phyloP scores from a whole-genome alignment of 169 alveolate genomes.

The Theileria annulata region DNA sequence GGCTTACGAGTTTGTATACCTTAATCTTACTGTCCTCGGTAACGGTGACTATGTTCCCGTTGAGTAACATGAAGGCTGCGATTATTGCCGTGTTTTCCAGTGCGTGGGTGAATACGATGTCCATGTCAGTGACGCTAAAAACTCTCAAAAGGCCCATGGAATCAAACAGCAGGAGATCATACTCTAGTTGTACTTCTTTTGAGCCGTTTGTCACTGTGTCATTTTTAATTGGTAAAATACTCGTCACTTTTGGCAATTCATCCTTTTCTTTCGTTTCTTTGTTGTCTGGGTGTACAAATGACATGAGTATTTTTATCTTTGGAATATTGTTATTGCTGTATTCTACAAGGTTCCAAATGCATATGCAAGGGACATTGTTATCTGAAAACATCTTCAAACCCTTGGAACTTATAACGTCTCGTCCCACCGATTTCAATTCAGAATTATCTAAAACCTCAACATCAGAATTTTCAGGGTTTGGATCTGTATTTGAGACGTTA shows the following conservation, averaged over 20 bases:
- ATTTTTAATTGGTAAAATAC: constrained; percentile 30
- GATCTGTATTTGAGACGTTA: not conserved
- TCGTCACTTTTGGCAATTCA: constrained; percentile 30
- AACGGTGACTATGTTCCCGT: constrained; percentile 38
- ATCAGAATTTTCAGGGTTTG: not conserved
- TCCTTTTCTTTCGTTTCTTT: constrained; percentile 24
- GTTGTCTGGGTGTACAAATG: constrained; percentile 16
- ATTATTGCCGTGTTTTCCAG: constrained; percentile 43
- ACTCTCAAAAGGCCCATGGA: constrained; percentile 45
- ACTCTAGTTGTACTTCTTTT: constrained; percentile 8
- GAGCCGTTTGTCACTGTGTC: not conserved
- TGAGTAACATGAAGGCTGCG: constrained; percentile 31
- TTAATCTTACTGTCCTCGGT: constrained; percentile 49
- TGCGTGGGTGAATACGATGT: constrained; percentile 22
- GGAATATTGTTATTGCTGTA: constrained; percentile 43
- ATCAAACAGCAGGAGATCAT: constrained; percentile 48
- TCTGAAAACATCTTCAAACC: constrained; percentile 23
- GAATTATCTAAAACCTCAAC: not conserved
- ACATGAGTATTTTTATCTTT: constrained; percentile 35
- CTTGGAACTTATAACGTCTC: not conserved
- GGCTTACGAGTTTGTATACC: constrained; percentile 34
- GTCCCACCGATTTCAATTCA: constrained; percentile 11
- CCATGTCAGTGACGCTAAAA: constrained; percentile 34
- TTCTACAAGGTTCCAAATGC: constrained; percentile 65
- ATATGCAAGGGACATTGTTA: constrained; percentile 24